Base-by-base conservation (phyloP, 1,284 basidiomycete genomes). In the Cystobasidium slooffiae region DNA sequence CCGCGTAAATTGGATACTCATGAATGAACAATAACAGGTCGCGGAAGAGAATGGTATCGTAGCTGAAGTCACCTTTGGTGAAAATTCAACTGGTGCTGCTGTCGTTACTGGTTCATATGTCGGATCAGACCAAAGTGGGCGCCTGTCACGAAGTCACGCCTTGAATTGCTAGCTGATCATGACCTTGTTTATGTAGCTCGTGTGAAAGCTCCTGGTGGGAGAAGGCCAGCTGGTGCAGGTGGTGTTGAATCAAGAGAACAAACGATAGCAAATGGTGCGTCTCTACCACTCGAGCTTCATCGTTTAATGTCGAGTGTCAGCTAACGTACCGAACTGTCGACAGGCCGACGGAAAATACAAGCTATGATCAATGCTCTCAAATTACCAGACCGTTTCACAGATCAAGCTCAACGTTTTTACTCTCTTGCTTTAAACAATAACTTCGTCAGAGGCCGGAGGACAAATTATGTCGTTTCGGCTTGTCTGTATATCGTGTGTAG, bases 71-170 rank as follows among this genome's bases (percentile, higher is more conserved):
- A 90, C 90, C 0, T 99, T 99, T 80, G 93, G 93, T 31, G 97
- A 99, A 84, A 93, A 92, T 9, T 88, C 91, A 7, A 88, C 88
- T 58, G 97, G 97, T 43, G 93, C 94, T 12, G 94, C 96, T 0
- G 92, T 97, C 84, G 94, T 97, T 0, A 92, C 96, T 81, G 97
- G 97, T 20, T 91, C 92, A 16, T 97, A 93, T 81, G 92, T 99
- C n/a, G 91, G 88, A 0, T 90, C 93, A 79, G 91, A 93, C 75
- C 89, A 94, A 70, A 95, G 95, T 97, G 80, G 82, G 92, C 88
- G 58, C 4, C 59, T 62, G 44, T 14, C 14, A 44, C 18, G 10
- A 16, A 39, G 41, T 31, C n/a, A 9, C 58, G n/a, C 37, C 43
- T 39, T 39, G 37, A 31, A 31, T 31, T 31, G 31, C 5, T 39